Conservation (phyloP, 306 rosid genomes). For the Pyrus pyrifolia region DNA sequence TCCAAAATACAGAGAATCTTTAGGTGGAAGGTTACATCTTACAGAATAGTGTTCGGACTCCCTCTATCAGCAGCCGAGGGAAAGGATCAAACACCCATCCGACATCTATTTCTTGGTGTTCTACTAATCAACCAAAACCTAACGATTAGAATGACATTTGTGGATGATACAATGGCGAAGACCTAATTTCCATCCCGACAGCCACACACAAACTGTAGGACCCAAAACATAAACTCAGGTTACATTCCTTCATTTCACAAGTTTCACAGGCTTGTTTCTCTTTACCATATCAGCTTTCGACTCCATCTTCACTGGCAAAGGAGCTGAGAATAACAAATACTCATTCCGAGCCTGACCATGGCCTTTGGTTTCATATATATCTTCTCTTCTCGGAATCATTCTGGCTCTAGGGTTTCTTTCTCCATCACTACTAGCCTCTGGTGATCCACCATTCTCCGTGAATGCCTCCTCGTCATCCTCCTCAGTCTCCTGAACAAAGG, state of each 20-base stretch:
- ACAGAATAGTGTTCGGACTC: background rate
- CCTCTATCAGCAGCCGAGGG: background rate
- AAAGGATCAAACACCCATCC: background rate
- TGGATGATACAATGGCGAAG: slow-evolving; percentile 6
- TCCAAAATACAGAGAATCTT: slow-evolving; percentile 6
- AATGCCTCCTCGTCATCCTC: slow-evolving; percentile 47
- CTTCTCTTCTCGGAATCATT: slow-evolving; percentile 22
- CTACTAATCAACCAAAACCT: slow-evolving; percentile 15
- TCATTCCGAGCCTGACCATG: slow-evolving; percentile 21
- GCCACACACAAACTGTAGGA: slow-evolving; percentile 17
- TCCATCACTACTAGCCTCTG: slow-evolving; percentile 44
- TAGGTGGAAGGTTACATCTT: slow-evolving; percentile 1
- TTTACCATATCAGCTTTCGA: slow-evolving; percentile 40
- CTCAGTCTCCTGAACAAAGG: slow-evolving; percentile 38
- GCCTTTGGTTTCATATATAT: slow-evolving; percentile 21
- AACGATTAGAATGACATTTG: slow-evolving; percentile 13
- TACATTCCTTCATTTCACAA: slow-evolving; percentile 24
- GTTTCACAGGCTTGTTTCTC: slow-evolving; percentile 41
- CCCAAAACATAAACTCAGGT: background rate
- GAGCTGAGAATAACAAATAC: slow-evolving; percentile 53
- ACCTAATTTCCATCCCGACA: slow-evolving; percentile 6
- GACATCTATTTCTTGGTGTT: slow-evolving; percentile 5
- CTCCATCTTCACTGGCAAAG: slow-evolving; percentile 83
- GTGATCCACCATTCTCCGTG: slow-evolving; percentile 27
- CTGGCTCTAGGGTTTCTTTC: slow-evolving; percentile 31